Conservation (phyloP, 495 filamentous ascomycete genomes). For the Neurospora africana region DNA sequence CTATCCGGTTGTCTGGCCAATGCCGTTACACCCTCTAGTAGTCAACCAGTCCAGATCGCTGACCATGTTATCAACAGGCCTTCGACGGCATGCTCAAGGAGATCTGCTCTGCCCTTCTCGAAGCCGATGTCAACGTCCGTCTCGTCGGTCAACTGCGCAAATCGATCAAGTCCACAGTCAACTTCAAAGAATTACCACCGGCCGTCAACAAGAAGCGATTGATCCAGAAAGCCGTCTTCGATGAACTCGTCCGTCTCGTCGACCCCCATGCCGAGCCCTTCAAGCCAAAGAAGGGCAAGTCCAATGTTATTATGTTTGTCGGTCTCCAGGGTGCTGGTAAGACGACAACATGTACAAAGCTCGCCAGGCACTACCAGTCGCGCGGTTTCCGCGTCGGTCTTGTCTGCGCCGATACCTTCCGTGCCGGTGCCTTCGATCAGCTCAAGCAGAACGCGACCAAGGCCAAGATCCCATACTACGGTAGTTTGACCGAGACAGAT, state of each 20-base stretch:
- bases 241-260: constrained; percentile 90
- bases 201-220: constrained; percentile 94
- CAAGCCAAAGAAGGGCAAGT: constrained; percentile 91
- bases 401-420: constrained; percentile 97
- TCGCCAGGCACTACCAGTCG: constrained; percentile 88
- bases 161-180: constrained; percentile 81
- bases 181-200: constrained; percentile 81
- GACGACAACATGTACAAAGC: constrained; percentile 95
- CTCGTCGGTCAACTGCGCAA: constrained; percentile 90
- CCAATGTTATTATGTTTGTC: constrained; percentile 99
- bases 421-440: constrained; percentile 96
- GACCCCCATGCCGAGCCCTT: constrained; percentile 93
- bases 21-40: neutral
- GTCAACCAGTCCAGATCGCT: neutral
- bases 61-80: constrained; percentile 44
- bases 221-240: constrained; percentile 96
- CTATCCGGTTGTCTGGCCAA: neutral
- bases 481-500: constrained; percentile 89
- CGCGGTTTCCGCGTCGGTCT: constrained; percentile 90
- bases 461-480: constrained; percentile 98
- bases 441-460: constrained; percentile 98
- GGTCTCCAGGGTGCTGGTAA: constrained; percentile 95
- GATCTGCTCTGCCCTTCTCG: constrained; percentile 85
- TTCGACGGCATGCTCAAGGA: constrained; percentile 98
- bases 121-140: constrained; percentile 91